These are phyloP conservation scores for Dioszegia hungarica DNA, from an alignment of 768 basidiomycete species.

Conservation along the genomic window DNA sequence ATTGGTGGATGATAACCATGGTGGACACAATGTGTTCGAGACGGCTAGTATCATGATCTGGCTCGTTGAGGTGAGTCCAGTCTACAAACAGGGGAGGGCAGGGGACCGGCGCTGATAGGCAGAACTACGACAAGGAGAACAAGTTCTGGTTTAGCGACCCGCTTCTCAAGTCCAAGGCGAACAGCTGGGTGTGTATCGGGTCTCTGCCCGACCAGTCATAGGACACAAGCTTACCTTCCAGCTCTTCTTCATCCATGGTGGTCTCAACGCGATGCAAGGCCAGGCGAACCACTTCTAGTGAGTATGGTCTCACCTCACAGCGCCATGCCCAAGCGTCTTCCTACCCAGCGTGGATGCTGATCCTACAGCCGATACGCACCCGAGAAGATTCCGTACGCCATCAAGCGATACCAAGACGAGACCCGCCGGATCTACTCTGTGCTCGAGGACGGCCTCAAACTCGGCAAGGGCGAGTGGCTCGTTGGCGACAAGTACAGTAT, in stretches of 20 bases:
- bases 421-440: conserved; percentile 78
- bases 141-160: conserved; percentile 60
- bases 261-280: conserved; percentile 77
- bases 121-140: conserved; percentile 66
- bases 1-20: conserved; percentile 44
- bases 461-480: conserved; percentile 62
- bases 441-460: conserved; percentile 65
- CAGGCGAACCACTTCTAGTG: conserved; percentile 69
- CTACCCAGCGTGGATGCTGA: no score
- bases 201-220: not conserved
- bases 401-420: conserved; percentile 69
- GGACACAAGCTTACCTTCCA: not conserved
- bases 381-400: conserved; percentile 45
- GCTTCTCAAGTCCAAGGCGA: conserved; percentile 58
- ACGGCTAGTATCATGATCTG: conserved; percentile 74
- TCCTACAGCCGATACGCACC: conserved; percentile 42
- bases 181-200: conserved; percentile 64
- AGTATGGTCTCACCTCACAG: no score
- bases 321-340: no score
- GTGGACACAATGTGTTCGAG: conserved; percentile 48
- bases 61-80: conserved; percentile 55
- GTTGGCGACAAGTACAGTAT: conserved; percentile 68
- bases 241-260: conserved; percentile 3
- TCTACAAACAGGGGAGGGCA: not conserved
- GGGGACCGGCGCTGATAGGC: not conserved